Conservation (phyloP, 169 alveolate genomes). For the Plasmodium vivax region DNA sequence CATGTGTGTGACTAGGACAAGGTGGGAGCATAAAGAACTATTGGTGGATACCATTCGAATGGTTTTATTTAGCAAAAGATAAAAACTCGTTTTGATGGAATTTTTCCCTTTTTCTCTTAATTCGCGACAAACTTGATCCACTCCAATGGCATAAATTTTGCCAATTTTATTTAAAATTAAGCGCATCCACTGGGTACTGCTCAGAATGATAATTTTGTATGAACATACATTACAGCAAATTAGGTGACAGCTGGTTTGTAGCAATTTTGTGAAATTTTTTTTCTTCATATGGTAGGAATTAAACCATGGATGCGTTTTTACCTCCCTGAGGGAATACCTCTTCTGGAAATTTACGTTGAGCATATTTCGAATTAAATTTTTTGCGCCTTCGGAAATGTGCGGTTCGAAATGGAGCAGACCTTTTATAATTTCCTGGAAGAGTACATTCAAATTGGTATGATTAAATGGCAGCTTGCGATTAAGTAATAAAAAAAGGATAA, state of each 20-base stretch:
- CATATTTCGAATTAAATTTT: constrained; percentile 68
- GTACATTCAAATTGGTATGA: constrained; percentile 89
- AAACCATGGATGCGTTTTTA: constrained; percentile 62
- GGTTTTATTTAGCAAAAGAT: constrained; percentile 50
- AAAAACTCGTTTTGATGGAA: constrained; percentile 25
- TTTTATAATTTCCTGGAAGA: constrained; percentile 79
- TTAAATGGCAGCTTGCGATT: constrained; percentile 98
- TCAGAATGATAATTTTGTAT: constrained; percentile 8
- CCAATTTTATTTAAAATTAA: constrained; percentile 22
- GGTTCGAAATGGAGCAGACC: constrained; percentile 75
- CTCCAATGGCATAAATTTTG: constrained; percentile 11
- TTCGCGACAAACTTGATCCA: neutral
- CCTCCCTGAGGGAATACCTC: constrained; percentile 18
- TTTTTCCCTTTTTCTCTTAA: constrained; percentile 15
- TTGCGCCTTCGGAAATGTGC: constrained; percentile 36
- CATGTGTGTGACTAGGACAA: neutral
- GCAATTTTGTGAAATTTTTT: neutral
- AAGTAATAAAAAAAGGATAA: constrained; percentile 95
- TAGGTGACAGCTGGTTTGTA: constrained; percentile 4
- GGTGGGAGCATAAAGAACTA: neutral
- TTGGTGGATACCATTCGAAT: constrained; percentile 13
- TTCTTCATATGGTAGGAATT: constrained; percentile 13
- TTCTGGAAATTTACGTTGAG: constrained; percentile 62
- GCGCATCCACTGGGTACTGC: constrained; percentile 2
- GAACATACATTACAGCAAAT: constrained; percentile 49